A percentile compares a stretch with the other conserved stretches of the same genome.
Conservation (phyloP, 2,329 filamentous ascomycete species). For the Pseudogymnoascus sp. region DNA sequence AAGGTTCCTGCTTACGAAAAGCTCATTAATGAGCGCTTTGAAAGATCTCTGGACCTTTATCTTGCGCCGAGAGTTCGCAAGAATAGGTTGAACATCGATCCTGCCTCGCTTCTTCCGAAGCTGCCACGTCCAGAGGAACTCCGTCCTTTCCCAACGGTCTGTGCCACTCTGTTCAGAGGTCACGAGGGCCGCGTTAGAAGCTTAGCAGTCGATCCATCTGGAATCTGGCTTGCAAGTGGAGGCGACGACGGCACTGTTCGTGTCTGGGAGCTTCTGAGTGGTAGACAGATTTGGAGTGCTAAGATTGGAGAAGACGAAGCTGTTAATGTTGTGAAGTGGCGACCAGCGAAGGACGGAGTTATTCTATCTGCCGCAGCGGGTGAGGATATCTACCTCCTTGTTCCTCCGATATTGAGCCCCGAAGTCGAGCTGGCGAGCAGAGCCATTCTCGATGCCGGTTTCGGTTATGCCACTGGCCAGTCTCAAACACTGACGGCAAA, state of each 20-base stretch:
- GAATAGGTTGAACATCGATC: constrained; percentile 94
- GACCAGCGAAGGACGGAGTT: constrained; percentile 71
- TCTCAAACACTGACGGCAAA: constrained; percentile 43
- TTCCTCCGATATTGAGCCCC: constrained; percentile 65
- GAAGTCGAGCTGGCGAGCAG: constrained; percentile 67
- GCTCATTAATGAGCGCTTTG: constrained; percentile 93
- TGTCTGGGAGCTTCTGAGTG: constrained; percentile 81
- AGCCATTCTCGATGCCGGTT: constrained; percentile 77
- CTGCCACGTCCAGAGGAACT: constrained; percentile 88
- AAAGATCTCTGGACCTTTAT: constrained; percentile 91
- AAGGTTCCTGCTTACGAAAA: constrained; percentile 86
- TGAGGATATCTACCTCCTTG: constrained; percentile 77
- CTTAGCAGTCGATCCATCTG: constrained; percentile 75
- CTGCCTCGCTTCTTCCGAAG: constrained; percentile 84
- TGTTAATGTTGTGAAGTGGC: constrained; percentile 83
- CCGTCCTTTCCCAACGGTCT: constrained; percentile 87
- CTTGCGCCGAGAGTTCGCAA: constrained; percentile 85
- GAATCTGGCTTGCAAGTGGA: constrained; percentile 80
- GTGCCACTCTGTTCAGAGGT: constrained; percentile 77
- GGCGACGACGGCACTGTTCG: constrained; percentile 90
- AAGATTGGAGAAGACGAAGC: constrained; percentile 70
- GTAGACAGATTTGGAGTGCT: constrained; percentile 78
- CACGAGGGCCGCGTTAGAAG: constrained; percentile 84
- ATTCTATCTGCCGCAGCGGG: constrained; percentile 78
- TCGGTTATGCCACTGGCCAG: constrained; percentile 75